phyloP scores from a whole-genome alignment of 2,329 filamentous ascomycete species.

The Colletotrichum sp. region DNA sequence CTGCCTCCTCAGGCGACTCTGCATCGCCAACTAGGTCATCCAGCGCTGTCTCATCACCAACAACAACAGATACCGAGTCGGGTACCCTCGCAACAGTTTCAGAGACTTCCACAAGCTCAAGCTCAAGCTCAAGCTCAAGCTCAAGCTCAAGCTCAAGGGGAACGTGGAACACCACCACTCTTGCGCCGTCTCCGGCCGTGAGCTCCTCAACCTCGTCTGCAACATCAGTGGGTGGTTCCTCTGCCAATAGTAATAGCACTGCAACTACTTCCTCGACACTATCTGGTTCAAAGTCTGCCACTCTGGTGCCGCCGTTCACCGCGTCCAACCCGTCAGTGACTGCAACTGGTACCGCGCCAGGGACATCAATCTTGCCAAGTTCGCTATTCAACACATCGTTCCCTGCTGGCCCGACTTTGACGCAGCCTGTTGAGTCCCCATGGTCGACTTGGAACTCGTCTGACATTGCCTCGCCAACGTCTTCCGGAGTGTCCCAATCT shows the following conservation, averaged over 20 bases:
- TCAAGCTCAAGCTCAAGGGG: background rate
- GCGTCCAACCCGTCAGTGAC: background rate
- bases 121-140: background rate
- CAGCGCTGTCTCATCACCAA: background rate
- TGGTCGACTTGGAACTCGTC: constrained; percentile 9
- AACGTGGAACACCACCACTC: background rate
- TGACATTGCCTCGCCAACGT: background rate
- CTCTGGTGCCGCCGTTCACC: background rate
- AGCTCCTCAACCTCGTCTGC: background rate
- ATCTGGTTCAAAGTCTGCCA: background rate
- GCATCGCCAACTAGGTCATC: background rate
- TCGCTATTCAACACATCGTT: background rate
- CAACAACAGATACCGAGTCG: background rate
- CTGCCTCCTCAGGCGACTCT: background rate
- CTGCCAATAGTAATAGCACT: background rate
- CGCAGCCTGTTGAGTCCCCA: background rate
- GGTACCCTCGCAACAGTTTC: background rate
- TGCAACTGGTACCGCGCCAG: background rate
- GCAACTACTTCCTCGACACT: background rate
- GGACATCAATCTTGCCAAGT: background rate
- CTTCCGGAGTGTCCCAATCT: background rate
- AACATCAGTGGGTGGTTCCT: background rate
- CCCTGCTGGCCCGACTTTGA: background rate
- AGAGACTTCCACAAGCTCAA: background rate
- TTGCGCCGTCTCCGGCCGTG: background rate